These are phyloP conservation scores for Podospora sp. DNA, from an alignment of 495 filamentous ascomycete genomes.

Conservation along the genomic window DNA sequence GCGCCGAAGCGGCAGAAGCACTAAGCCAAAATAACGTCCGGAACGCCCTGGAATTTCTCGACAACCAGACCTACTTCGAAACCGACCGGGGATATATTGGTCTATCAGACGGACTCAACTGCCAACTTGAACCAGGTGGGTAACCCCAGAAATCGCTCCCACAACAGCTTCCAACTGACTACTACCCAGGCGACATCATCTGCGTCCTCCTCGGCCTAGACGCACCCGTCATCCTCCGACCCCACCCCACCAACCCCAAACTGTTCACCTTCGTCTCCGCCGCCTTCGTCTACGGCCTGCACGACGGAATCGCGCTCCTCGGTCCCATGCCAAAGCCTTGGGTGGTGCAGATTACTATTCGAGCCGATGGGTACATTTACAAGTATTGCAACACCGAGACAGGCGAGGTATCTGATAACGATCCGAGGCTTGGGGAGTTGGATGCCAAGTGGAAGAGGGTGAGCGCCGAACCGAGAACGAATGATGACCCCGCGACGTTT, in stretches of 20 bases:
- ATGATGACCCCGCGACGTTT: too few relatives aligned
- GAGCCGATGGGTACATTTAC: background rate
- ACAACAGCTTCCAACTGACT: too few relatives aligned
- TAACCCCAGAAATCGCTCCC: too few relatives aligned
- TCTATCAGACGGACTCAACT: background rate
- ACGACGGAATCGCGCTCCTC: background rate
- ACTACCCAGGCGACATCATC: conserved; percentile 8
- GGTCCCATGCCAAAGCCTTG: background rate
- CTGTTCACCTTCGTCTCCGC: background rate
- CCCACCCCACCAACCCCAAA: background rate
- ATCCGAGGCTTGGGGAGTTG: background rate
- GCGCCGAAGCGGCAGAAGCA: background rate
- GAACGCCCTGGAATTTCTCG: background rate
- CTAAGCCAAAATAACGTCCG: background rate
- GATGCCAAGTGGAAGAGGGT: background rate
- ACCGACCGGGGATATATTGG: background rate
- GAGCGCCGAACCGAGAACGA: background rate
- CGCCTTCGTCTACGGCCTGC: background rate
- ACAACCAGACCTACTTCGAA: background rate
- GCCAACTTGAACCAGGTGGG: background rate
- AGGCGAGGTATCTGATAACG: background rate
- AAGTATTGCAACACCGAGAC: background rate
- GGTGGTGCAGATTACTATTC: background rate
- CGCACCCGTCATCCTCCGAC: background rate
- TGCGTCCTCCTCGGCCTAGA: conserved; percentile 2